Evolutionary conservation across 1,284 basidiomycete genomes (phyloP).

Genomic region (Veloporphyrellus conicus): DNA sequence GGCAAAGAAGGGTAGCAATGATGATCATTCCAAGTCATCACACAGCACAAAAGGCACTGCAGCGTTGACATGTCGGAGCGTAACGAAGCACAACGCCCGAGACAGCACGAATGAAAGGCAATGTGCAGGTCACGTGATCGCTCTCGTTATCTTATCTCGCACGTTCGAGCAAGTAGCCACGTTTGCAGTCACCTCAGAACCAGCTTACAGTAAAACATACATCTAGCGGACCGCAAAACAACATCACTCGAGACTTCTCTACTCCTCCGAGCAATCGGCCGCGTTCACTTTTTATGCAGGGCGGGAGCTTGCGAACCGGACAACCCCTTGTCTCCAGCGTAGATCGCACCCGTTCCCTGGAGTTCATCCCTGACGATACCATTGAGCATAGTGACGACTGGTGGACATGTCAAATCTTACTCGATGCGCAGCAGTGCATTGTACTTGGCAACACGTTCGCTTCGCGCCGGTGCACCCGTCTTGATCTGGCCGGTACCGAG

Average conservation of each 20-base stretch:
- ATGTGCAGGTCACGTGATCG: constrained; percentile 22
- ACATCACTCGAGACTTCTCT: constrained; percentile 1
- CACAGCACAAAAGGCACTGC: constrained; percentile 22
- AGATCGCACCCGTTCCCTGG: constrained; percentile 55
- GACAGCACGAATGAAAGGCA: constrained; percentile 11
- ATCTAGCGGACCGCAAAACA: constrained; percentile 32
- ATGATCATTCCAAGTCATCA: constrained; percentile 17
- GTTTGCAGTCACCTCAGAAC: constrained; percentile 18
- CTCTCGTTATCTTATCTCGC: constrained; percentile 23
- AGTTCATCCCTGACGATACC: constrained; percentile 68
- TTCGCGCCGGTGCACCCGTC: constrained; percentile 93
- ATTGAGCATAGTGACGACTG: constrained; percentile 14
- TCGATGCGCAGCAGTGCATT: constrained; percentile 88
- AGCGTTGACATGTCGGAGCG: constrained; percentile 19
- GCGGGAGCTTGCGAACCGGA: constrained; percentile 73
- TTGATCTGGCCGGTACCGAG: constrained; percentile 96
- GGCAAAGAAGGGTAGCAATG: constrained; percentile 9
- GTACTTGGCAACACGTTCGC: constrained; percentile 93
- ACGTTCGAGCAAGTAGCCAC: constrained; percentile 9
- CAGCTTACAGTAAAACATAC: constrained; percentile 27
- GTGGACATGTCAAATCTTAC: constrained; percentile 44
- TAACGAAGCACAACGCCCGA: constrained; percentile 3
- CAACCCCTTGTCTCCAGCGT: constrained; percentile 76
- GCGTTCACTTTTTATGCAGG: constrained; percentile 61
- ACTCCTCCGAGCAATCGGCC: background rate